Base-by-base conservation (phyloP, 176 grass and related monocot genomes). In the Musa troglodytarum region DNA sequence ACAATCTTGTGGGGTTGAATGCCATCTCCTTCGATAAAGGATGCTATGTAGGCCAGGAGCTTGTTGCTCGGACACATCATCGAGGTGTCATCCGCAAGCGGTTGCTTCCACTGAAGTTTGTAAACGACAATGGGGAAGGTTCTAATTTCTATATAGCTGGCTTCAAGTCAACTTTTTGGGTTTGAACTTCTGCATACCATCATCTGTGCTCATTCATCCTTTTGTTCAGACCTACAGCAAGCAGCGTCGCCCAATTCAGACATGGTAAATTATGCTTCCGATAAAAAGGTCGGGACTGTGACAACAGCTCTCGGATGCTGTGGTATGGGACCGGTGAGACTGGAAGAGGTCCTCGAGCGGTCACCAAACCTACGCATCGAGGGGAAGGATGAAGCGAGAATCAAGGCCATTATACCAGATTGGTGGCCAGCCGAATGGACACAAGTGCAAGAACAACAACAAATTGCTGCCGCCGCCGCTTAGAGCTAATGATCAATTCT, bases 11-110 rank as follows among this genome's bases (percentile, higher is more conserved):
- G 28, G 84, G 69, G 64, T 59, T 93, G 74, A 91, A 98, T 80
- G 90, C 95, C n/a, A 93, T 98, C 80, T 98, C 94, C 54, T 98
- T 93, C 68, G 90, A 91, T 56, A 93, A 98, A 78, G 94, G 94
- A 3, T 98, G 94, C 84, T 98, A 98, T 72, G 87, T 98, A 19
- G 94, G 94, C 0, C 94, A 98, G 80, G 94, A 98, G 80, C 88
- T 98, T 77, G 89, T 98, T 57, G 90, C 94, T 73, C 84, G 94
- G 24, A 91, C 94, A 24, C 94, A 98, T 67, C 90, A 98, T 63
- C 94, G 94, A 3, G 90, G 94, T 76, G 80, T 93, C 75, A 91
- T 98, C 21, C 84, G 90, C 52, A 98, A 98, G 72, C 90, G 94
- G 71, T 77, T 93, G 17, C 72, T 92, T 76, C 94, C 90, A 20